Conservation (phyloP, 2,329 filamentous ascomycete species). For the Colletotrichum tropicicola region DNA sequence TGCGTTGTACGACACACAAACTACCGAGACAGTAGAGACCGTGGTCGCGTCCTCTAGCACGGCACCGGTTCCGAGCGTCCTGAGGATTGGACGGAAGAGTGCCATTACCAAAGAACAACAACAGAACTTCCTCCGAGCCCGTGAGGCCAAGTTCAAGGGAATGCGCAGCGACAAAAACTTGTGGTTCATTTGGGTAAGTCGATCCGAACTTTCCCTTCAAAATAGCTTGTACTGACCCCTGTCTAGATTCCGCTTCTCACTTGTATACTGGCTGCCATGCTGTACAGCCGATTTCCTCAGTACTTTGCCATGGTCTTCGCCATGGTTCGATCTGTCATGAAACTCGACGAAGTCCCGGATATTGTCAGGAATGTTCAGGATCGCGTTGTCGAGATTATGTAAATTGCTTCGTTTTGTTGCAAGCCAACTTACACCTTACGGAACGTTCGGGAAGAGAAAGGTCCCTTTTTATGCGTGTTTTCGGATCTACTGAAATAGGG, state of each 20-base stretch:
- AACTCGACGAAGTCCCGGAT: conserved; percentile 20
- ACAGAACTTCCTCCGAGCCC: conserved; percentile 68
- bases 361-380: conserved; percentile 27
- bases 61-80: conserved; percentile 43
- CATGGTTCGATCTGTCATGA: conserved; percentile 25
- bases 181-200: conserved; percentile 74
- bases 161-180: conserved; percentile 71
- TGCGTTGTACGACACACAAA: conserved; percentile 55
- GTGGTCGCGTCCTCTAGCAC: conserved; percentile 36
- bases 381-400: conserved; percentile 37
- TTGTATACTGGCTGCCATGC: conserved; percentile 57
- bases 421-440: background rate
- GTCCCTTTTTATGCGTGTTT: conserved; percentile 11
- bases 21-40: conserved; percentile 51
- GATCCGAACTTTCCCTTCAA: background rate
- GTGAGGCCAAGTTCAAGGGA: conserved; percentile 70
- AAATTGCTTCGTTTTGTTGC: background rate
- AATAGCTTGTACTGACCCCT: conserved; percentile 33
- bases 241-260: conserved; percentile 59
- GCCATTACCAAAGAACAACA: conserved; percentile 72
- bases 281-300: conserved; percentile 61
- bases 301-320: conserved; percentile 41
- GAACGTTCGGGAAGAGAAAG: background rate
- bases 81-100: conserved; percentile 71
- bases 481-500: conserved; percentile 7